A percentile compares a stretch with the other conserved stretches of the same genome.
These are phyloP conservation scores for Neofusicoccum parvum DNA, from an alignment of 2,329 filamentous ascomycete species.

Conservation along the genomic window DNA sequence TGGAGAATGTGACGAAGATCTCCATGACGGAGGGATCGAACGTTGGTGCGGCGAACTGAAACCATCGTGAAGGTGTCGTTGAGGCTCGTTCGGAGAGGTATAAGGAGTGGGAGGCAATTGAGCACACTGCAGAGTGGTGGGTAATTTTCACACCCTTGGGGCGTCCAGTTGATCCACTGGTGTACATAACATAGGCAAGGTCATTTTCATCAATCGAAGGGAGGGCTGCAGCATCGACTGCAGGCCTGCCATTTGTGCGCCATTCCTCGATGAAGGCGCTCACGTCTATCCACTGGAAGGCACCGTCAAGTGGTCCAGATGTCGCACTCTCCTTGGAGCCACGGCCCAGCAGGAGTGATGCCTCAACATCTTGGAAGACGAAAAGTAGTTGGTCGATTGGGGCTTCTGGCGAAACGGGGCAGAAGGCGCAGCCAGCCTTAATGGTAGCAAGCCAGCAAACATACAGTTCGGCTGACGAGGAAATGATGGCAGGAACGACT, in stretches of 20 bases:
- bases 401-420: constrained; percentile 76
- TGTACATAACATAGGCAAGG: constrained; percentile 21
- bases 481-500: constrained; percentile 12
- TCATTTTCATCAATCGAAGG: constrained; percentile 16
- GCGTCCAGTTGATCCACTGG: constrained; percentile 19
- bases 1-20: constrained; percentile 81
- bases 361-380: constrained; percentile 19
- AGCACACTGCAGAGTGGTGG: constrained; percentile 27
- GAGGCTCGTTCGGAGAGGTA: constrained; percentile 57
- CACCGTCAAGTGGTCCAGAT: constrained; percentile 24
- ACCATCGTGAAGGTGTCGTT: constrained; percentile 57
- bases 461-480: constrained; percentile 66
- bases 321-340: constrained; percentile 31
- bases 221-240: constrained; percentile 22
- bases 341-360: constrained; percentile 11
- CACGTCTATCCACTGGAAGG: constrained; percentile 11
- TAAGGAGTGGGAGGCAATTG: constrained; percentile 54
- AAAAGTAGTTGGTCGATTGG: constrained; percentile 55
- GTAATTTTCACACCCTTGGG: constrained; percentile 21
- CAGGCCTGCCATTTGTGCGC: constrained; percentile 26
- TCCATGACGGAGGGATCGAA: constrained; percentile 91
- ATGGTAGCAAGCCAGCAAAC: constrained; percentile 71
- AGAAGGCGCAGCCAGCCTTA: constrained; percentile 75
- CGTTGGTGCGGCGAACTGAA: constrained; percentile 81
- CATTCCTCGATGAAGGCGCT: constrained; percentile 7